Base-by-base conservation (phyloP, 305 asterid species). In the Fraxinus baroniana region DNA sequence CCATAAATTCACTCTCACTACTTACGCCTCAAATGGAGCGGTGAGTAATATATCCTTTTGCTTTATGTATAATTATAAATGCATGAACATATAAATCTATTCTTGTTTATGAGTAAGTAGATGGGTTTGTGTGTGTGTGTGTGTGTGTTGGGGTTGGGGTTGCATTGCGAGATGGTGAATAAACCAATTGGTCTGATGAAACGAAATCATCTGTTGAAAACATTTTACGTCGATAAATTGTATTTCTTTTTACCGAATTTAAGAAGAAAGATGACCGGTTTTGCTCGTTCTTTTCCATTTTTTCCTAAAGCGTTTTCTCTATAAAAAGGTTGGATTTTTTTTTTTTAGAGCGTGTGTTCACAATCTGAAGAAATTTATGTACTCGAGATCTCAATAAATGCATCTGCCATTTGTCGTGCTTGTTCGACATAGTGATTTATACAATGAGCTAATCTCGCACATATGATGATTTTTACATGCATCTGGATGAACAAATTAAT, bases 1-100 rank as follows among this genome's bases (percentile, higher is more conserved):
- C 85, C 89, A 91, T 80, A 91, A 89, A 88, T 87, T 91, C 82
- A 88, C 94, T 26, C 91, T 91, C 80, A 91, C 93, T 76, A 91
- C 91, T 28, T 86, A 37, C 85, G 85, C 93, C 79, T 86, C 91
- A 30, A 84, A 87, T 85, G 94, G 93, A 44, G 87, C 88, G 89
- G 94, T 91, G 18, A 80, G 93, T 86, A 4, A 62, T 70, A 3
- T 76, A 5, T 75, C 26, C 75, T 2, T 76, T 10, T 10, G 49
- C 17, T 62, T 26, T 12, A 24, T 66, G 74, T 26, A 66, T 26
- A 66, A 9, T 10, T 66, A 20, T 10, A 26, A 9, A 5, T 24
- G n/a, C 9, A 66, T 66, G 76, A 62, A 30, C 76, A 49, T 5
- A 12, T 55, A 20, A 26, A 66, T 66, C 74, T 26, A 3, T 26